Base-by-base conservation (phyloP, 2,329 filamentous ascomycete species). In the Colletotrichum sp. region DNA sequence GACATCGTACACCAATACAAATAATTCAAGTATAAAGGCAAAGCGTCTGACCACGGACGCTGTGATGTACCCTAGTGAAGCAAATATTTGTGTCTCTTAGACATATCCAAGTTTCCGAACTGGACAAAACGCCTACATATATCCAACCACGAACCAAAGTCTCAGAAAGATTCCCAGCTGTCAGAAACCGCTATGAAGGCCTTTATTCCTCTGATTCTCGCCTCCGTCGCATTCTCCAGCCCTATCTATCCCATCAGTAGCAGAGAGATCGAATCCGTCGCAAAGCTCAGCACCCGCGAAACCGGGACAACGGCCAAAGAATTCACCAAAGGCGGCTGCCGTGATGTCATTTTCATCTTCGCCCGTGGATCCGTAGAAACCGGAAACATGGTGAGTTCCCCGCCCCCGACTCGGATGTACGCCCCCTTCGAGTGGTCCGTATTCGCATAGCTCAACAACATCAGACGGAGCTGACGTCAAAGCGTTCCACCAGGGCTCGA, bases 351-450 rank as follows among this genome's bases (percentile, higher is more conserved):
- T 76, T 82, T 86, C 78, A 82, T 86, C 79, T 86, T 79, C 70
- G 85, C 85, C 61, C 83, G 85, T 15, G 85, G 81, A 39, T 84
- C 85, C 4, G 82, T 80, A 16, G 85, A 86, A 76, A 6, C 68
- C 13, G 85, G 85, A 39, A 86, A 86, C 78, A 81, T 86, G 80
- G 85, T 84, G 75, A 74, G 73, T 16, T 8, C 64, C 64, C 62
- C 28, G 7, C 64, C 34, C 61, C 16, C 36, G 10, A 25, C 28
- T 52, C 28, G 34, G 25, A 52, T n/a, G 36, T 34, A 13, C 28
- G 80, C 79, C 25, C 34, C 28, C 18, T 76, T 75, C 56, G 76
- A 7, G 83, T 81, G 6, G n/a, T 13, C 81, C 82, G 58, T 39
- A 70, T 70, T 65, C 68, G 68, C 18, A 22, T 62, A n/a, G 32